Base-by-base conservation (phyloP, 192 early-diverging fungal species). In the Phycomyces blakesleeanus region DNA sequence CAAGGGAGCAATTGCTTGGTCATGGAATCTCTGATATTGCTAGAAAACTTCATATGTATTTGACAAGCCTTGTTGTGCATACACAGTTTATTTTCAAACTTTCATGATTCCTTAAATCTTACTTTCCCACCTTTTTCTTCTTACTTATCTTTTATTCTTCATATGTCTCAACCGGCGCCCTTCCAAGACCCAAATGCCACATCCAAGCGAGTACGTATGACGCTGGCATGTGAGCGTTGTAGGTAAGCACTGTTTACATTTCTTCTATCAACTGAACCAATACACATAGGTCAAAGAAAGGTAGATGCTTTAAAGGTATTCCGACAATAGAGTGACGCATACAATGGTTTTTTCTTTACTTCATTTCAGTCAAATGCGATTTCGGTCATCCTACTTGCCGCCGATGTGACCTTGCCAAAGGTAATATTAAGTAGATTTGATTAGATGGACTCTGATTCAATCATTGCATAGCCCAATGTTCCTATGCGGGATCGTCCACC, bases 141-240 rank as follows among this genome's bases (percentile, higher is more conserved):
- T 47, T 47, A 34, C 3, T 47, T 47, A 11, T 11, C 11, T 18
- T 47, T 12, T 47, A 47, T 47, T 7, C n/a, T n/a, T 47, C 18
- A 2, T 5, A 47, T 47, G 44, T 47, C 44, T n/a, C 44, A 47
- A 11, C 29, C 29, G 7, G 18, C 44, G 3, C 11, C 15, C 44
- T 47, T n/a, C 44, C 44, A 47, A 47, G 44, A 58, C 44, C 44
- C 44, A 14, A 47, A 47, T 47, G 44, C 60, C 15, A 27, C 73
- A 22, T 66, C 73, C 38, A 75, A 75, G 60, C 58, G 63, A 39
- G 61, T 75, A 34, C 64, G 73, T 29, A 75, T 75, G 73, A 75
- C 73, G 21, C 62, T 75, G 59, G 73, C 73, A 12, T 75, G 73
- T 57, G 73, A 67, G 42, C 68, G 73, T 26, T 75, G 73, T 64